These are phyloP conservation scores for Rhytidhysteron rufulum DNA, from an alignment of 2,329 filamentous ascomycete species.

Conservation along the genomic window DNA sequence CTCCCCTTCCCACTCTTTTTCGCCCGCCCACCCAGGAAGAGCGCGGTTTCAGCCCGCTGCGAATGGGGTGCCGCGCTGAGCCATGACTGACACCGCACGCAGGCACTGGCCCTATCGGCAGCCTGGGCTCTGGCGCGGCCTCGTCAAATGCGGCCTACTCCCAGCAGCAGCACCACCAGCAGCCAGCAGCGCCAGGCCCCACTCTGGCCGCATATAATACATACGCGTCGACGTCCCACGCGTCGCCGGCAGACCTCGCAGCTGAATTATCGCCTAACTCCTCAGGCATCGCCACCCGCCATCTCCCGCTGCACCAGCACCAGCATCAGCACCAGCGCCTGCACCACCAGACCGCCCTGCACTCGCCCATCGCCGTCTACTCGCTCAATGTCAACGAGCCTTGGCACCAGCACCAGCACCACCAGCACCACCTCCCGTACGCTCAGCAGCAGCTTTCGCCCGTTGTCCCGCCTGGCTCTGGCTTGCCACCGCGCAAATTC, in stretches of 20 bases:
- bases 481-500: no score
- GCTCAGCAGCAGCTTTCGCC: no score
- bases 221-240: slow-evolving; percentile 9
- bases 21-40: no score
- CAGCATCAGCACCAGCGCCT: no score
- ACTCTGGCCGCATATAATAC: slow-evolving; percentile 12
- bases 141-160: no score
- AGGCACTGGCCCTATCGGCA: slow-evolving; percentile 9
- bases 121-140: slow-evolving; percentile 1
- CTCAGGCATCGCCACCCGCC: slow-evolving; percentile 21
- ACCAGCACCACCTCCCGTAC: slow-evolving; percentile 7
- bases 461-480: no score
- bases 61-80: neutral
- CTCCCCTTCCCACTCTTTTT: slow-evolving; percentile 1
- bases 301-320: slow-evolving; percentile 16
- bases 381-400: slow-evolving; percentile 19
- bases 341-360: no score
- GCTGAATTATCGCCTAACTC: slow-evolving; percentile 22
- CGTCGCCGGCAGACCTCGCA: slow-evolving; percentile 7
- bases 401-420: slow-evolving; percentile 22
- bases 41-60: slow-evolving; percentile 13
- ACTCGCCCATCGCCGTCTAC: no score
- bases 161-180: no score
- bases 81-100: slow-evolving; percentile 7
- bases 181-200: slow-evolving; percentile 13